phyloP scores from a whole-genome alignment of 148 eudicot genomes.

The Hydrangea macrophylla region DNA sequence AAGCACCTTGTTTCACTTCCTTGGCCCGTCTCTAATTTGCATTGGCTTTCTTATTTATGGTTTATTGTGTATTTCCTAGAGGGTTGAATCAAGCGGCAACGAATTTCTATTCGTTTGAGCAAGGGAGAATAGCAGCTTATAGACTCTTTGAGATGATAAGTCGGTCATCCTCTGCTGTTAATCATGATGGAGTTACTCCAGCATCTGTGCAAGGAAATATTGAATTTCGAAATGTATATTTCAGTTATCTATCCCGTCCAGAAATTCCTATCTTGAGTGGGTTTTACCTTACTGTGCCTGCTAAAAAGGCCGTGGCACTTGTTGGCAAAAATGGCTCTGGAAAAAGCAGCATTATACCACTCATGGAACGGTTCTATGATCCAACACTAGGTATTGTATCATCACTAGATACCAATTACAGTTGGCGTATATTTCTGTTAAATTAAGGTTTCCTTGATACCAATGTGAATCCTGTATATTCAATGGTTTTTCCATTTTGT shows the following conservation, averaged over 20 bases:
- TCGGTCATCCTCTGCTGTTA: constrained; percentile 74
- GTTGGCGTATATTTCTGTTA: neutral
- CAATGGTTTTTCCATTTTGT: constrained; percentile 11
- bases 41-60: neutral
- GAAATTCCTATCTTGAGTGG: constrained; percentile 99
- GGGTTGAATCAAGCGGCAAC: constrained; percentile 99
- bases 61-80: constrained; percentile 36
- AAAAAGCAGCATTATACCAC: constrained; percentile 96
- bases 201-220: constrained; percentile 85
- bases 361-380: constrained; percentile 98
- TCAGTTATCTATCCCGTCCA: constrained; percentile 93
- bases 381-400: constrained; percentile 80
- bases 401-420: neutral
- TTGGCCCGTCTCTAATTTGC: constrained; percentile 2
- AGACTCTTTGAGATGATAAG: constrained; percentile 98
- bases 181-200: constrained; percentile 69
- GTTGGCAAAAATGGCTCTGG: constrained; percentile 99
- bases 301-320: constrained; percentile 96
- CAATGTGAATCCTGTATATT: neutral
- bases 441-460: neutral
- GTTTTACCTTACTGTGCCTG: constrained; percentile 91
- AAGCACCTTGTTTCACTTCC: constrained; percentile 34
- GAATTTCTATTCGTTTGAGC: constrained; percentile 98
- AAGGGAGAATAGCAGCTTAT: constrained; percentile 97
- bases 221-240: constrained; percentile 96